Conservation (phyloP, 208 protist species). For the Leishmania aethiopica region DNA sequence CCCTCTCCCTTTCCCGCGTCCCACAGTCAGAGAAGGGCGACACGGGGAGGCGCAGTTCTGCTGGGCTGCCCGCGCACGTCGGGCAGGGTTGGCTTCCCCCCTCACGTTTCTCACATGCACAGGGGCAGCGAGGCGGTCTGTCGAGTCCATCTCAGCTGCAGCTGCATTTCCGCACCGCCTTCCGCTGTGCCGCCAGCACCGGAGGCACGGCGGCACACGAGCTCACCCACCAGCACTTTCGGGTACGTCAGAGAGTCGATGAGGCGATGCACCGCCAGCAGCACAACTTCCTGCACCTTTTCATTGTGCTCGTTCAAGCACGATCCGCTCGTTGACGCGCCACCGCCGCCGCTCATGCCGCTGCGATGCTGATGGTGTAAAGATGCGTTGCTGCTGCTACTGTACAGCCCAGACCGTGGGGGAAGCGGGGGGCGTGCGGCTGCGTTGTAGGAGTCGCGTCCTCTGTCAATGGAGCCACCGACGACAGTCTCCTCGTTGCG, state of each 20-base stretch:
- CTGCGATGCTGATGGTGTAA: background rate
- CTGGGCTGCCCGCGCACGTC: background rate
- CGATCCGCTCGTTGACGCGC: conserved; percentile 7
- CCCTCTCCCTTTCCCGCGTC: background rate
- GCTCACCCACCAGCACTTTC: conserved; percentile 52
- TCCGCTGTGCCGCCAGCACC: background rate
- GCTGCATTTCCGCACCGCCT: background rate
- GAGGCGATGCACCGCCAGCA: conserved; percentile 55
- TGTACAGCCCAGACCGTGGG: background rate
- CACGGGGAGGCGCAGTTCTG: background rate
- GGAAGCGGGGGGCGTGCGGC: conserved; percentile 9
- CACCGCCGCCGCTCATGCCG: background rate
- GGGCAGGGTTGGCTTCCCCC: background rate
- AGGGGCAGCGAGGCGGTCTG: conserved; percentile 59
- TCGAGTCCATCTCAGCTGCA: conserved; percentile 46
- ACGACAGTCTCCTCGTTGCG: conserved; percentile 21
- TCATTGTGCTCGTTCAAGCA: conserved; percentile 48
- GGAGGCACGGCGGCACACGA: conserved; percentile 4
- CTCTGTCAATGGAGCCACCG: background rate
- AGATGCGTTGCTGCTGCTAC: background rate
- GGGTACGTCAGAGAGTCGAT: conserved; percentile 73
- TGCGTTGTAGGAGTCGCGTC: background rate
- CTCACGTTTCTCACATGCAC: conserved; percentile 21
- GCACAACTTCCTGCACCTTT: conserved; percentile 78
- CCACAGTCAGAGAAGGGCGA: background rate